These are phyloP conservation scores for Rubus idaeus DNA, from an alignment of 306 rosid species.

Conservation along the genomic window DNA sequence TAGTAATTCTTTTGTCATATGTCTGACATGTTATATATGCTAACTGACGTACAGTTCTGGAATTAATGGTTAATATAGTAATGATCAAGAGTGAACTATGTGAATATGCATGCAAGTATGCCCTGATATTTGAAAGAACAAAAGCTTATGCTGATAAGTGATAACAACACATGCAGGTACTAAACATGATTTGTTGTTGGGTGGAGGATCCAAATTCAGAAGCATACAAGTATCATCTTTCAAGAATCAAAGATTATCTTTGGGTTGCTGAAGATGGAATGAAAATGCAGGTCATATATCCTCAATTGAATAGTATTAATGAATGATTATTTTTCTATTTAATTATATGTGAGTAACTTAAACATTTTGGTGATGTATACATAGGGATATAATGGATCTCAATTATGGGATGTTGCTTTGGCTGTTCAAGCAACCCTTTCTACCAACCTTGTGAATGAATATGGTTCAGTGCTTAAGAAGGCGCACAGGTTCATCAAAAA, in stretches of 20 bases:
- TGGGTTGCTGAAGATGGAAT: constrained; percentile 92
- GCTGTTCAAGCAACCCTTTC: constrained; percentile 73
- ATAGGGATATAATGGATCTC: constrained; percentile 78
- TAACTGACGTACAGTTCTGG: no score
- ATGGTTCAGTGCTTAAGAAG: constrained; percentile 50
- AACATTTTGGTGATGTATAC: neutral
- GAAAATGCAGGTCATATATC: constrained; percentile 86
- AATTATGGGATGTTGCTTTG: constrained; percentile 62
- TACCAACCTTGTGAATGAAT: constrained; percentile 49
- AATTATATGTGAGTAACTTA: neutral
- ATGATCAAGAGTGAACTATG: neutral
- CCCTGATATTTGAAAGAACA: neutral
- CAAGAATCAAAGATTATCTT: constrained; percentile 75
- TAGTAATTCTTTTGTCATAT: no score
- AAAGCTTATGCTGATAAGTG: neutral
- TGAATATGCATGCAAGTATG: neutral
- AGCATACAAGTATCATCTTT: constrained; percentile 58
- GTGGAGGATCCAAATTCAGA: constrained; percentile 65
- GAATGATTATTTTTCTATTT: neutral
- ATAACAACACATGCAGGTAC: constrained; percentile 32
- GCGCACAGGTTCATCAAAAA: constrained; percentile 52
- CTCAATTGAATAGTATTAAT: neutral
- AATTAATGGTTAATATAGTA: no score
- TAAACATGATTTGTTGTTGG: constrained; percentile 89
- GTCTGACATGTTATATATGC: neutral